Base-by-base conservation (phyloP, 2,329 filamentous ascomycete genomes). In the Colletotrichum sansevieriae region DNA sequence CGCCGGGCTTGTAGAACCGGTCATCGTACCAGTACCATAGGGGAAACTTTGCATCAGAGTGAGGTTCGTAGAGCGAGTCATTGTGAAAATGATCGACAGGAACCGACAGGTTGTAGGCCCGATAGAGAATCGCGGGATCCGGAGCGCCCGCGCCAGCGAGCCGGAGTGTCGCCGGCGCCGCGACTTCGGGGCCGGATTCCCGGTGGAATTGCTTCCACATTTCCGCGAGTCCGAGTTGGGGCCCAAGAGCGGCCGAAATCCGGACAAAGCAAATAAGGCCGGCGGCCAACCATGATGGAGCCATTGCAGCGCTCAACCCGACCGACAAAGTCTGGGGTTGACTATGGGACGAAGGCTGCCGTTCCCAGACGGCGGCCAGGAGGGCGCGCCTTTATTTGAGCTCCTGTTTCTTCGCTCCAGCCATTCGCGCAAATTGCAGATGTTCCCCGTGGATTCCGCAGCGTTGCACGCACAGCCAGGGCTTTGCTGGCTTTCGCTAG, bases 11-110 rank as follows among this genome's bases (percentile, higher is more conserved):
- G 80, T 97, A 97, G 80, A 92, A 86, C 41, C 86, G 86, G 1
- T 90, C 88, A 75, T 97, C 93, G 73, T 95, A 94, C 91, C 91
- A 97, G 81, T 97, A 97, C 7, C 93, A 88, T 49, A 95, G 81
- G 20, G 87, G 79, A 77, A 94, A 97, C 1, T 80, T 86, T 33
- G 78, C 90, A 72, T 91, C 82, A 10, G 85, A 88, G 78, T 97
- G 93, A 37, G 94, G 93, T 76, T 91, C 92, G 76, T 97, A 97
- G 60, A 84, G 82, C 2, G 89, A 87, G 60, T 94, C 91, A 74
- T 95, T 93, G 78, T 92, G 92, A 80, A 96, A 97, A 76, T 96
- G 92, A 78, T 97, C 93, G 43, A 97, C 83, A 15, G 87, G 87
- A 2, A 87, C 84, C 8, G 76, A 75, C 39, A 85, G 74, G 54